Base-by-base conservation (phyloP, 805 yeast genomes). In the Pichia nakasei region DNA sequence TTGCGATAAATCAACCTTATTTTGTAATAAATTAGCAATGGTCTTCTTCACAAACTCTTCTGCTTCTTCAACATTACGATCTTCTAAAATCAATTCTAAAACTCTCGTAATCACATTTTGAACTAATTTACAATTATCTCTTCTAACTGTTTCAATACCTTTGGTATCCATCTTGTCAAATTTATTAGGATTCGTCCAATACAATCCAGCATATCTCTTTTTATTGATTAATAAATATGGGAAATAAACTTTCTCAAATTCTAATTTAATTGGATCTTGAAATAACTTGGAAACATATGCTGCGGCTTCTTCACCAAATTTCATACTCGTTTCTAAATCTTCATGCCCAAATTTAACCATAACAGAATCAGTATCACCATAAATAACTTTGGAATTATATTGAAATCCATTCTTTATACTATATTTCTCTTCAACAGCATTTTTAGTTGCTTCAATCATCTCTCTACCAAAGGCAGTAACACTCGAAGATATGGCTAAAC, bases 311-410 rank as follows among this genome's bases (percentile, higher is more conserved):
- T 88, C 84, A 6, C 98, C 99, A 44, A 88, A 59, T 43, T 75
- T 72, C 98, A 93, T 94, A 52, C 96, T 85, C 26, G 83, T 83
- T 44, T 72, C 80, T 49, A 91, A 62, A 57, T 87, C 95, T 9
- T 70, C 68, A 27, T 80, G 77, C 2, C 99, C 99, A 67, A 93
- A 93, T 59, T 87, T 89, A 37, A 93, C 96, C 98, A 93, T 94
- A 17, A 93, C 99, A 9, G 98, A 94, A 73, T 93, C 99, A 0
- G 99, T 93, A 64, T 93, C 99, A 70, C 99, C 99, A 60, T 93
- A 93, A 35, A 93, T 82, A 48, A 93, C 98, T 52, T 82, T 76
- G 0, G 97, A 81, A 65, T 93, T 95, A 58, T 73, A 80, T n/a
- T 75, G 72, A 55, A 71, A 82, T 1, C 97, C 97, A 61, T 91